Evolutionary conservation across 2,329 filamentous ascomycete species (phyloP), one percentile per base, ranked within the genome.

Genomic region (Xylaria arbuscula): DNA sequence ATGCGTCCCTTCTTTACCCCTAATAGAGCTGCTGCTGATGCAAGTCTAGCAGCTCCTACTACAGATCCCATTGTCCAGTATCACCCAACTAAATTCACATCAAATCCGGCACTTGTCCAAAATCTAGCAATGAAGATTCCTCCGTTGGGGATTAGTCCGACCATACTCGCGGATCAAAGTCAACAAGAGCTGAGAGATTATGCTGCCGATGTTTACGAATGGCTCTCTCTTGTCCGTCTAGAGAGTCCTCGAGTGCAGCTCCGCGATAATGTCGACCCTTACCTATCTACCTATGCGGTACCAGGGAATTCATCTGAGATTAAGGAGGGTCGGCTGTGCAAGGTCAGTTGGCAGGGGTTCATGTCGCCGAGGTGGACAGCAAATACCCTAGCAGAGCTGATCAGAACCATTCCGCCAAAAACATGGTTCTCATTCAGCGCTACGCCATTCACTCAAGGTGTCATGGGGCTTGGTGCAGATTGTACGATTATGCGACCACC

Each of bases 201-300:
- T 68, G 86, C 87, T 1, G 83, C 86, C 0, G 88, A 90, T 19
- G 76, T 91, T 13, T 89, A 94, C 71, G 93, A 96, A 80, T 96
- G 91, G 90, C 76, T 95, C 0, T 89, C 89, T 2, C 80, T 97
- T n/a, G 77, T 90, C 5, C 84, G 86, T 11, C 83, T 94, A 0
- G 80, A 83, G 10, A 93, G 91, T 64, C 88, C 90, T n/a, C 84
- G 92, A 28, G 77, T 94, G 19, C 74, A 79, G 11, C 77, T 80
- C 3, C 77, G 76, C 10, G 91, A 94, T 77, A 77, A 76, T 5
- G 85, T 93, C 38, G 90, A 95, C 78, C 81, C 87, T 0, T 92
- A 90, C 75, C 81, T 96, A 2, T 91, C 89, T 32, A 86, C 89
- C 24, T 95, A 95, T 77, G 78, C 82, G 11, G 82, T 88, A 1